A percentile compares a stretch with the other conserved stretches of the same genome.
Evolutionary conservation across 768 basidiomycete genomes (phyloP).

Genomic region (Podaxis sp.): DNA sequence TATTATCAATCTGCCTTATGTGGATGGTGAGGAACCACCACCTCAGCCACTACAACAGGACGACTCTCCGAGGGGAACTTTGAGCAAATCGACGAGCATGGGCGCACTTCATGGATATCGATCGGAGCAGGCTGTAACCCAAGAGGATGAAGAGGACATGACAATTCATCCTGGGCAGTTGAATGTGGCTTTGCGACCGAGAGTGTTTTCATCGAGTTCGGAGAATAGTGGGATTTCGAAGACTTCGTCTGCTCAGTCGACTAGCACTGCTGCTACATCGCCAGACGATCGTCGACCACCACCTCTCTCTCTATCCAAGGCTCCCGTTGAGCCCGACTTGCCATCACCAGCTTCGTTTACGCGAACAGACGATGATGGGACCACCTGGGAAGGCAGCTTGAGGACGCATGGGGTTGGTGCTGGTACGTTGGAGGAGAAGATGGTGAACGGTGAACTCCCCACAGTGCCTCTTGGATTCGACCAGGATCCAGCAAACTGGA

Average conservation of each 20-base stretch:
- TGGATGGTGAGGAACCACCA: slow-evolving; percentile 29
- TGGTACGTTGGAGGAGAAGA: slow-evolving; percentile 48
- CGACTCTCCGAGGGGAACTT: slow-evolving; percentile 49
- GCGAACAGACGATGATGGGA: slow-evolving; percentile 55
- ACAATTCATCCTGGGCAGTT: slow-evolving; percentile 52
- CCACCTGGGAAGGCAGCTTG: slow-evolving; percentile 56
- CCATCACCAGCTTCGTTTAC: slow-evolving; percentile 51
- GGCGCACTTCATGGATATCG: slow-evolving; percentile 34
- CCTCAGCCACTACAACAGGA: slow-evolving; percentile 29
- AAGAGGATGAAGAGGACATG: slow-evolving; percentile 53
- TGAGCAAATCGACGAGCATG: slow-evolving; percentile 29
- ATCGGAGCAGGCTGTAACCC: not conserved
- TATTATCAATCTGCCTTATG: slow-evolving; percentile 59
- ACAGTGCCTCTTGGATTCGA: slow-evolving; percentile 39
- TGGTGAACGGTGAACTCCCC: slow-evolving; percentile 51
- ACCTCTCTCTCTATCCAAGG: slow-evolving; percentile 25
- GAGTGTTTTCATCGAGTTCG: slow-evolving; percentile 47
- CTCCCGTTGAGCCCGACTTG: slow-evolving; percentile 39
- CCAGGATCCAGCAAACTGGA: slow-evolving; percentile 49
- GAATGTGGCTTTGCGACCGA: slow-evolving; percentile 28
- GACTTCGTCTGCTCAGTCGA: slow-evolving; percentile 42
- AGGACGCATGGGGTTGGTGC: slow-evolving; percentile 27
- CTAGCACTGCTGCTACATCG: slow-evolving; percentile 49
- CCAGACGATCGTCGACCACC: slow-evolving; percentile 42
- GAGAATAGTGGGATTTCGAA: slow-evolving; percentile 51